phyloP scores from a whole-genome alignment of 805 yeast species.

The Pichia paraexigua region DNA sequence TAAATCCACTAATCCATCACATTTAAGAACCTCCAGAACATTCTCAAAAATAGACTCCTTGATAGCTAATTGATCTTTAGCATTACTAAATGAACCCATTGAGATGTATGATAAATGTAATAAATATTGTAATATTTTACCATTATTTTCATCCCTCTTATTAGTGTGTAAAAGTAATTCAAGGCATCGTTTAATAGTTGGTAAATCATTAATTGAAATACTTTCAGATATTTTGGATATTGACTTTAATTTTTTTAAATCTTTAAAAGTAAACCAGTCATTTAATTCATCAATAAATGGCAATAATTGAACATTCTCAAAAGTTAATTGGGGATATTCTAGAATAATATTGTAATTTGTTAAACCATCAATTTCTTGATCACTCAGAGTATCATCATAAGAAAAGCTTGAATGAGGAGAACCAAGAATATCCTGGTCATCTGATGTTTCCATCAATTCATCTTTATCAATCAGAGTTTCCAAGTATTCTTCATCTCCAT shows the following conservation, averaged over 20 bases:
- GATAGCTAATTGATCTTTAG: slow-evolving; percentile 15
- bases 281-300: slow-evolving; percentile 32
- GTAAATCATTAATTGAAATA: background rate
- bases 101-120: slow-evolving; percentile 6
- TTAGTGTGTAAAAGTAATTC: background rate
- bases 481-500: slow-evolving; percentile 18
- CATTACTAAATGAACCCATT: slow-evolving; percentile 10
- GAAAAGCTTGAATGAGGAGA: slow-evolving; percentile 26
- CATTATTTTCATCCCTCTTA: background rate
- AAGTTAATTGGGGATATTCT: slow-evolving; percentile 37
- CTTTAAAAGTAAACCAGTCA: slow-evolving; percentile 32
- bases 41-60: slow-evolving; percentile 20
- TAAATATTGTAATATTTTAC: slow-evolving; percentile 3
- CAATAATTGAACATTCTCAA: slow-evolving; percentile 32
- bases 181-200: background rate
- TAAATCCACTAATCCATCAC: slow-evolving; percentile 9
- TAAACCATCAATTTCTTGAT: slow-evolving; percentile 27
- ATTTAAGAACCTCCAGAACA: slow-evolving; percentile 15
- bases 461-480: slow-evolving; percentile 25
- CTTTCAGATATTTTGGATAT: slow-evolving; percentile 7
- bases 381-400: slow-evolving; percentile 17
- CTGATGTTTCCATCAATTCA: slow-evolving; percentile 26
- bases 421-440: slow-evolving; percentile 23
- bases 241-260: slow-evolving; percentile 20
- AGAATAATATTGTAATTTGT: slow-evolving; percentile 27